These are phyloP conservation scores for Mrakia blollopis DNA, from an alignment of 768 basidiomycete genomes.

Conservation along the genomic window DNA sequence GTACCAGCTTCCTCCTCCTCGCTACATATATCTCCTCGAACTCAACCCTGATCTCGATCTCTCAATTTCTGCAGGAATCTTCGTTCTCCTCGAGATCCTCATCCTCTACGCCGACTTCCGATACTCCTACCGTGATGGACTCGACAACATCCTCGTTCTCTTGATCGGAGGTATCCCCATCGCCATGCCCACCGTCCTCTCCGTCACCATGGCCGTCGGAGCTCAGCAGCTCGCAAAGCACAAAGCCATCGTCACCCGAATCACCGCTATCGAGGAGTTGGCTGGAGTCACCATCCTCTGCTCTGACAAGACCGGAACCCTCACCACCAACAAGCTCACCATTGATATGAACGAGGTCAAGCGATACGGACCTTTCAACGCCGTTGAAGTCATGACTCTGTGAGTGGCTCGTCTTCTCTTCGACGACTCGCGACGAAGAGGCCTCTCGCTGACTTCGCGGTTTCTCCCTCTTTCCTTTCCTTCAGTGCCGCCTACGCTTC, in stretches of 20 bases:
- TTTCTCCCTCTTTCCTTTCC: not conserved
- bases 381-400: conserved; percentile 86
- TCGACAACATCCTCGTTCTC: conserved; percentile 95
- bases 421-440: not conserved
- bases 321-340: conserved; percentile 99
- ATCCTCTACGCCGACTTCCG: conserved; percentile 88
- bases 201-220: conserved; percentile 96
- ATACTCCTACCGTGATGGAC: conserved; percentile 85
- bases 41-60: no score
- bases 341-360: conserved; percentile 89
- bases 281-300: conserved; percentile 98
- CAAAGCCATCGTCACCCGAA: conserved; percentile 99
- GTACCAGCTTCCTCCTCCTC: no score
- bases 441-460: not conserved
- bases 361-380: conserved; percentile 80
- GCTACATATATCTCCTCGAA: no score
- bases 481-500: conserved; percentile 77
- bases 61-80: conserved; percentile 49
- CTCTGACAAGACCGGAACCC: conserved; percentile 97
- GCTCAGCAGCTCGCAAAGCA: conserved; percentile 98
- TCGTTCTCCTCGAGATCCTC: conserved; percentile 89
- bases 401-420: not conserved
- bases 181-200: conserved; percentile 91
- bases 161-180: conserved; percentile 99
- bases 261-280: conserved; percentile 97